Base-by-base conservation (phyloP, 768 basidiomycete species). In the Pseudohyphozyma bogoriensis region DNA sequence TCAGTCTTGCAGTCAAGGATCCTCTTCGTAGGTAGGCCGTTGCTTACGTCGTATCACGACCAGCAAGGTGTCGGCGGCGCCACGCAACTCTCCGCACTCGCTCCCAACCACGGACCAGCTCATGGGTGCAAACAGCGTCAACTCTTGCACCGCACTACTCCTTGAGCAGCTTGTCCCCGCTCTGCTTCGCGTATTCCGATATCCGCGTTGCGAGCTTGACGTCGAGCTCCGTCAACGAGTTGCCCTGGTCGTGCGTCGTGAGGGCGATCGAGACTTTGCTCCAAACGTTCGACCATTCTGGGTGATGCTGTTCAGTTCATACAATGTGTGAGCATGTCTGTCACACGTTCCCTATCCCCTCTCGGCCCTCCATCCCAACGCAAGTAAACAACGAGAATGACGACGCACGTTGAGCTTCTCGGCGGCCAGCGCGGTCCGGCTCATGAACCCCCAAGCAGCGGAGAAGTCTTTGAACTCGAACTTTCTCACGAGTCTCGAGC, bases 361-460 rank as follows among this genome's bases (percentile, higher is more conserved):
- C 3, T n/a, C 33, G 15, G 3, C 2, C 2, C 15, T 1, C 0
- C 31, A 29, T 7, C 18, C n/a, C 24, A 0, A 33, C 33, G 54
- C 12, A 16, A 3, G 31, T 6, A 1, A 16, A 13, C 2, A 18
- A 8, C 49, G 28, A 35, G 33, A 22, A 10, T 1, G 18, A 6
- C 18, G 15, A 39, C 65, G 24, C 20, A 66, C 65, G 39, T 61
- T 63, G 6, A 66, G 42, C 53, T 66, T 63, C 59, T 66, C 65
- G 2, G 65, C 65, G 8, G 39, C 46, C 8, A 66, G 44, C 7
- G 65, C 65, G 33, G 60, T 56, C 15, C 65, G 40, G 29, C 33
- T 58, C 62, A 66, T 60, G 62, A 66, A 66, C 0, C 53, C 58
- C 65, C 65, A 66, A 3, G 65, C 65, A 31, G 58, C 29, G 9